A percentile compares a stretch with the other conserved stretches of the same genome.
Conservation (phyloP, 306 rosid genomes). For the Dryas octopetala region DNA sequence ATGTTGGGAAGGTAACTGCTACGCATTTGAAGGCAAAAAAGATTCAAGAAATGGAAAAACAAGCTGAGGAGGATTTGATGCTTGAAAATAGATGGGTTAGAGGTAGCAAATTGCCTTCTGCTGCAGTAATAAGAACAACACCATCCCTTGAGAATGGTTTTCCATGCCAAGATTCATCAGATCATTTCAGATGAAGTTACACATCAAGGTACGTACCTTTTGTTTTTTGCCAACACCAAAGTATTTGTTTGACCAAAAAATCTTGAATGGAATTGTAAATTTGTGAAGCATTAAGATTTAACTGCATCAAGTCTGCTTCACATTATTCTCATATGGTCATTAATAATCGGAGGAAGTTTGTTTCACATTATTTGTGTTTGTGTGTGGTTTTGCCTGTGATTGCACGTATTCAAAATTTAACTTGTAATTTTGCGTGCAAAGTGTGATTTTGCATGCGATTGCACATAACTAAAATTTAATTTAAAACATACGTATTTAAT, state of each 20-base stretch:
- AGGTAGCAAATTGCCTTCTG: slow-evolving; percentile 73
- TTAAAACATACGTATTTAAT: too few species aligned
- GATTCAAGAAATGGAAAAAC: slow-evolving; percentile 68
- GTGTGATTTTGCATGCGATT: too few species aligned
- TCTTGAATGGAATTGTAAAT: background rate
- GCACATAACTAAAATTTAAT: too few species aligned
- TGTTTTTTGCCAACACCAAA: too few species aligned
- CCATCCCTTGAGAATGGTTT: slow-evolving; percentile 57
- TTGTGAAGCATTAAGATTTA: background rate
- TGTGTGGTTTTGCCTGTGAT: background rate
- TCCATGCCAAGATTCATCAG: slow-evolving; percentile 6
- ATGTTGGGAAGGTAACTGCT: slow-evolving; percentile 43
- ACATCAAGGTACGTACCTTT: too few species aligned
- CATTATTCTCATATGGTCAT: background rate
- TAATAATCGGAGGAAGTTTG: too few species aligned
- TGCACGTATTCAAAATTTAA: too few species aligned
- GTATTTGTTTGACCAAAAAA: slow-evolving; percentile 18
- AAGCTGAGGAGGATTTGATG: slow-evolving; percentile 63
- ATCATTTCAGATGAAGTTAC: background rate
- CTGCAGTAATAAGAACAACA: slow-evolving; percentile 68
- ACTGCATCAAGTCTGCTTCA: background rate
- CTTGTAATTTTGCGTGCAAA: too few species aligned
- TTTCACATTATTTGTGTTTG: too few species aligned
- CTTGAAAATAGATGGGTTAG: slow-evolving; percentile 75
- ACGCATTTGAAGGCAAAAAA: slow-evolving; percentile 51